Percentiles rank a stretch among this genome's conserved stretches.
Evolutionary conservation across 768 basidiomycete species (phyloP).

Genomic region (Mycena alexandri): DNA sequence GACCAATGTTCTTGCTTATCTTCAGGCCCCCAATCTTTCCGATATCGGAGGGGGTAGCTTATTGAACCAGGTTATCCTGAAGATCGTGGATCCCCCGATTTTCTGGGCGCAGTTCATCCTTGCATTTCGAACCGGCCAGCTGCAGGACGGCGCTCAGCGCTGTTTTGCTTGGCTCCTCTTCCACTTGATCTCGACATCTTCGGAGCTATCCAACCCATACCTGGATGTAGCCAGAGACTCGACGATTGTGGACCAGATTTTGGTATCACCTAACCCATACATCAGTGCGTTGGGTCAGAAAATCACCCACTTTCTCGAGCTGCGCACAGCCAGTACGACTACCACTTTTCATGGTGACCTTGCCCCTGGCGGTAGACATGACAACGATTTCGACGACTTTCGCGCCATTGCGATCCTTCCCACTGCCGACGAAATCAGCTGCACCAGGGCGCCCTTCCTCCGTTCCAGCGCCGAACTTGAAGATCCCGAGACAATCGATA

Average conservation of each 20-base stretch:
- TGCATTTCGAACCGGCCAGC: not conserved
- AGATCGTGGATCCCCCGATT: not conserved
- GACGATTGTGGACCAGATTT: too few species aligned
- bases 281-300: not conserved
- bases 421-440: not conserved
- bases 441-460: not conserved
- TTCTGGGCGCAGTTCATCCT: not conserved
- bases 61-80: not conserved
- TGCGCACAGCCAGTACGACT: not conserved
- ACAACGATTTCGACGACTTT: not conserved
- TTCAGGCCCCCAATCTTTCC: not conserved
- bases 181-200: not conserved
- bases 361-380: not conserved
- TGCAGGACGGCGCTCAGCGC: not conserved
- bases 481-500: not conserved
- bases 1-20: not conserved
- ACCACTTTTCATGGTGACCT: too few species aligned
- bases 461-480: not conserved
- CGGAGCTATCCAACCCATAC: not conserved
- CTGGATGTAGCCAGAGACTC: not conserved
- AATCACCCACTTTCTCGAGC: not conserved
- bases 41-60: not conserved
- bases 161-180: not conserved
- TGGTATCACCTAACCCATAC: not conserved
- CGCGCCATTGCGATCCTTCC: constrained; percentile 1